Conservation (phyloP, 805 yeast genomes). For the Torulaspora quercuum region DNA sequence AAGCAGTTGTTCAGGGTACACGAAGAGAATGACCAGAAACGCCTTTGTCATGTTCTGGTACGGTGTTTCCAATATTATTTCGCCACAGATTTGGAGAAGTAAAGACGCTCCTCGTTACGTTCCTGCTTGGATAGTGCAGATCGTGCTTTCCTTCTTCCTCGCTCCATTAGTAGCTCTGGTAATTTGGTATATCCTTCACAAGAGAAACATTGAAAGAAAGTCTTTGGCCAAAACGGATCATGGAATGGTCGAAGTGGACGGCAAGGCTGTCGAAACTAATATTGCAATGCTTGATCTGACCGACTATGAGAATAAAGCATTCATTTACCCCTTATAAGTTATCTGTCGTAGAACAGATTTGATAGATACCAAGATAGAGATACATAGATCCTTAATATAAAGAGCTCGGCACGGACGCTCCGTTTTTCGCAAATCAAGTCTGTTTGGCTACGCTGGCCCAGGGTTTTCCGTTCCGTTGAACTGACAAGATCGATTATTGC, state of each 20-base stretch:
- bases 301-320: slow-evolving; percentile 48
- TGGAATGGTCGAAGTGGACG: slow-evolving; percentile 34
- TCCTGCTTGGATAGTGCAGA: slow-evolving; percentile 53
- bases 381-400: too few relatives aligned
- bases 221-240: slow-evolving; percentile 17
- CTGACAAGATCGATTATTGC: too few relatives aligned
- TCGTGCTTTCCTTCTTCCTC: slow-evolving; percentile 45
- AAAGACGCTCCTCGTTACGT: slow-evolving; percentile 44
- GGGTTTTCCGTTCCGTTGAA: too few relatives aligned
- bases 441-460: too few relatives aligned
- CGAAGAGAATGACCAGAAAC: slow-evolving; percentile 48
- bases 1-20: slow-evolving; percentile 44
- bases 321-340: slow-evolving; percentile 50
- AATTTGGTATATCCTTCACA: slow-evolving; percentile 43
- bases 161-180: slow-evolving; percentile 45
- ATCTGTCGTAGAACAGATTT: too few relatives aligned
- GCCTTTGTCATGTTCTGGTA: slow-evolving; percentile 45
- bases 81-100: slow-evolving; percentile 55
- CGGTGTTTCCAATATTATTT: slow-evolving; percentile 48
- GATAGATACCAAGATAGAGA: too few relatives aligned
- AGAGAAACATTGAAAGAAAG: slow-evolving; percentile 44
- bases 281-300: slow-evolving; percentile 49
- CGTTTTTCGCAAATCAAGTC: too few relatives aligned
- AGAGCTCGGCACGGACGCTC: too few relatives aligned
- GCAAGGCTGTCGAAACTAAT: slow-evolving; percentile 30